Evolutionary conservation across 2,329 filamentous ascomycete species (phyloP).

Genomic region (Thelonectria olida): DNA sequence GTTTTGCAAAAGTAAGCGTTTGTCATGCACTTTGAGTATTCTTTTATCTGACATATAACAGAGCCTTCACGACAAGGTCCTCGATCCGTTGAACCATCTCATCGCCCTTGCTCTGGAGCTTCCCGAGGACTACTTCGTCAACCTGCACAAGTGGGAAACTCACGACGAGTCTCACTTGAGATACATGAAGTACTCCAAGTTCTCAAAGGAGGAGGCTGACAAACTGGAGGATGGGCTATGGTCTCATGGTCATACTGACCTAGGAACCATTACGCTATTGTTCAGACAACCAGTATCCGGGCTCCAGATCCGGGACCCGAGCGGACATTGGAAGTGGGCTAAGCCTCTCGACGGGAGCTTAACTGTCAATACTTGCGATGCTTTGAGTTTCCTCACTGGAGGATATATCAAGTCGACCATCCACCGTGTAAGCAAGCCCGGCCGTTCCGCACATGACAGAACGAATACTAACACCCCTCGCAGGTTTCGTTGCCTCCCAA

Average conservation of each 20-base stretch:
- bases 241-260: slow-evolving; percentile 61
- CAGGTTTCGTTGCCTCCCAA: slow-evolving; percentile 50
- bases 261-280: slow-evolving; percentile 64
- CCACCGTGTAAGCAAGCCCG: slow-evolving; percentile 44
- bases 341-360: slow-evolving; percentile 57
- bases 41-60: slow-evolving; percentile 32
- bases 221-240: slow-evolving; percentile 51
- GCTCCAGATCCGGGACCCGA: slow-evolving; percentile 59
- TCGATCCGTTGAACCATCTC: slow-evolving; percentile 65
- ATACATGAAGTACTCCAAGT: slow-evolving; percentile 66
- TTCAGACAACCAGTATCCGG: slow-evolving; percentile 67
- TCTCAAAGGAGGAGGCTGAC: slow-evolving; percentile 55
- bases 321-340: slow-evolving; percentile 59
- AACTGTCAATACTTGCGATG: slow-evolving; percentile 60
- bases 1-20: slow-evolving; percentile 52
- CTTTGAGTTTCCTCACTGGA: slow-evolving; percentile 57
- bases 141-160: slow-evolving; percentile 61
- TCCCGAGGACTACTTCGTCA: slow-evolving; percentile 64
- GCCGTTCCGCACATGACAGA: too few species aligned
- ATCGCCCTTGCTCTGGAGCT: slow-evolving; percentile 70
- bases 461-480: neutral
- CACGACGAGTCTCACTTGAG: slow-evolving; percentile 67
- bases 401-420: slow-evolving; percentile 54
- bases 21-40: neutral
- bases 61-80: slow-evolving; percentile 58